phyloP scores from a whole-genome alignment of 371 early-diverging fungal genomes.

The Rhizopus microsporus region DNA sequence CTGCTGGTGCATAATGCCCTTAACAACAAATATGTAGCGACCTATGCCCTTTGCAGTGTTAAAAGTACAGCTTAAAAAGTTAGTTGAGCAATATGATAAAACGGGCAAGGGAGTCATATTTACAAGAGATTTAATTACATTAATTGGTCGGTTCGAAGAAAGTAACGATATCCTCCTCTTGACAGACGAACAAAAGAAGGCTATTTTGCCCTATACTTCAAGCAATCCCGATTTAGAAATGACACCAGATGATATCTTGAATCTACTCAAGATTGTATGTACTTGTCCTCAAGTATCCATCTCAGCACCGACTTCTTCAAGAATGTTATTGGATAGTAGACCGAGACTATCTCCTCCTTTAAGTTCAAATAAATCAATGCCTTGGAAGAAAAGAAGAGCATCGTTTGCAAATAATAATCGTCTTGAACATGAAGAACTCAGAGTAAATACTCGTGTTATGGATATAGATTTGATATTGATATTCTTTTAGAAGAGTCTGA shows the following conservation, averaged over 20 bases:
- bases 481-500: neutral
- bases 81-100: conserved; percentile 28
- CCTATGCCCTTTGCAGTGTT: conserved; percentile 45
- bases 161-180: conserved; percentile 38
- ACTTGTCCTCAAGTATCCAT: conserved; percentile 20
- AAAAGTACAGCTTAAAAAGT: conserved; percentile 41
- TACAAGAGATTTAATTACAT: conserved; percentile 40
- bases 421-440: conserved; percentile 3
- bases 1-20: too few species aligned
- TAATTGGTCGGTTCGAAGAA: conserved; percentile 44
- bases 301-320: conserved; percentile 23
- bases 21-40: neutral
- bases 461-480: neutral
- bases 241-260: conserved; percentile 50
- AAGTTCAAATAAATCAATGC: conserved; percentile 14
- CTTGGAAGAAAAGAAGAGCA: conserved; percentile 32
- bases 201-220: conserved; percentile 42
- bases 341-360: conserved; percentile 22
- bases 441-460: neutral
- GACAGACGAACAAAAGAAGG: conserved; percentile 41
- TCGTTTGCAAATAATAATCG: conserved; percentile 10
- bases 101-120: conserved; percentile 34
- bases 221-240: conserved; percentile 54
- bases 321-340: conserved; percentile 7
- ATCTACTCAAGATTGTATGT: conserved; percentile 43